Base-by-base conservation (phyloP, 768 basidiomycete species). In the Lentinus tigrinus region DNA sequence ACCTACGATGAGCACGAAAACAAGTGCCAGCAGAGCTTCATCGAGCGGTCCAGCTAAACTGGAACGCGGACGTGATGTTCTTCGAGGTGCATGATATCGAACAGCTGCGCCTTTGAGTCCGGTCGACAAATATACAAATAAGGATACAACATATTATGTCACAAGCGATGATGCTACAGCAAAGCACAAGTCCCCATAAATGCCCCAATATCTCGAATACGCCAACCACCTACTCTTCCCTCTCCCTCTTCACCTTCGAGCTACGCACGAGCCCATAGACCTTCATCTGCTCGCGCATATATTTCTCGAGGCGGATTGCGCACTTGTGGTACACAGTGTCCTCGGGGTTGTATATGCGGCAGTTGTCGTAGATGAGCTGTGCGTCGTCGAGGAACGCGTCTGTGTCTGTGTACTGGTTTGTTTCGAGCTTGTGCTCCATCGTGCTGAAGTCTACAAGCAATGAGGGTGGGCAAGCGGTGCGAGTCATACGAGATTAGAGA, bases 391-490 rank as follows among this genome's bases (percentile, higher is more conserved):
- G 71, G 67, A 98, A 96, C 31, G 78, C 75, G 48, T 87, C 86
- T 50, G 95, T 74, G n/a, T 80, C 78, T 11, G 78, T 71, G 71
- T 98, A 98, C 67, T 90, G 85, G 69, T 89, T 89, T n/a, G 79
- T 84, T 36, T 93, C 88, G n/a, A 98, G 82, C 72, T 94, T 98
- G 69, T 87, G 80, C 63, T 88, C 84, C 84, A 98, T 96, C 2
- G 91, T 94, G 54, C 77, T 74, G 65, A 98, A 83, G 72, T 98
- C 94, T 97, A 66, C 43, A 24, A 53, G 40, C 54, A 54, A 54
- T 17, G 38, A 26, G 34, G 60, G 27, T 46, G 36, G 28, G 17
- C 40, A 42, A 14, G 19, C 14, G 40, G 2, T n/a, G 17, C 40
- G 14, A 49, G 43, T 37, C 61, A 21, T 57, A 46, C 14, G 23